A percentile compares a stretch with the other conserved stretches of the same genome.
Evolutionary conservation across 2,329 filamentous ascomycete genomes (phyloP).

Genomic region (Ophiognomonia clavigignenti-juglandacearum): DNA sequence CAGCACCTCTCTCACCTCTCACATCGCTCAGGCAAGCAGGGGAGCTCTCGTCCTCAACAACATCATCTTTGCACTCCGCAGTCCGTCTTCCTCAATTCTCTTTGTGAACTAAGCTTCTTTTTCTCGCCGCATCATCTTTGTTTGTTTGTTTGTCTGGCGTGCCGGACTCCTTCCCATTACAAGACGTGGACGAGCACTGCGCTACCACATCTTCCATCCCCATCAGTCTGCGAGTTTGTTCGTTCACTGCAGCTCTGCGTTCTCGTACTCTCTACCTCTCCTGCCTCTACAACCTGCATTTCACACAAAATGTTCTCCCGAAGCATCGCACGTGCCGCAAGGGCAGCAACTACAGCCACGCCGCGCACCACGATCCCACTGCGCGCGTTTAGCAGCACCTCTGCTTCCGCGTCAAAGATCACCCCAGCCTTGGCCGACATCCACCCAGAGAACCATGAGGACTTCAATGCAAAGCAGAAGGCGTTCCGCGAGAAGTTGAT

Average conservation of each 20-base stretch:
- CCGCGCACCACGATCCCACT: constrained; percentile 37
- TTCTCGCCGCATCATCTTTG: not conserved
- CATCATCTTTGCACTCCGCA: not conserved
- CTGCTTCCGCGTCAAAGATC: constrained; percentile 38
- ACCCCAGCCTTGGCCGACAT: constrained; percentile 85
- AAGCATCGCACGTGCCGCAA: constrained; percentile 44
- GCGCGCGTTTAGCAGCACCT: constrained; percentile 52
- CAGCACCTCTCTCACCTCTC: no score
- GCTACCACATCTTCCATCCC: not conserved
- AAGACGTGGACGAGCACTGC: not conserved
- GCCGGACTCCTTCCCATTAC: no score
- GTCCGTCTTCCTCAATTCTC: not conserved
- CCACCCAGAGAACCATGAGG: constrained; percentile 61
- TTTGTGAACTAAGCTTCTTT: not conserved
- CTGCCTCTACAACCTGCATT: constrained; percentile 19
- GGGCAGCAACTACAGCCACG: constrained; percentile 27
- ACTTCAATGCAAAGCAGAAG: constrained; percentile 80
- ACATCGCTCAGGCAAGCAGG: no score
- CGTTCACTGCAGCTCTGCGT: constrained; percentile 5
- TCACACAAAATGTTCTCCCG: constrained; percentile 43
- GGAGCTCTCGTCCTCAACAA: no score
- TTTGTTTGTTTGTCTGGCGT: constrained; percentile 2
- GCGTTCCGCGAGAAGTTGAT: constrained; percentile 79
- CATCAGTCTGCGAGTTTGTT: not conserved
- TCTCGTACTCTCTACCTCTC: constrained; percentile 3